Evolutionary conservation across 2,329 filamentous ascomycete species (phyloP), one percentile per base, ranked within the genome.

Genomic region (Chrysoporthe deuterocubensis): DNA sequence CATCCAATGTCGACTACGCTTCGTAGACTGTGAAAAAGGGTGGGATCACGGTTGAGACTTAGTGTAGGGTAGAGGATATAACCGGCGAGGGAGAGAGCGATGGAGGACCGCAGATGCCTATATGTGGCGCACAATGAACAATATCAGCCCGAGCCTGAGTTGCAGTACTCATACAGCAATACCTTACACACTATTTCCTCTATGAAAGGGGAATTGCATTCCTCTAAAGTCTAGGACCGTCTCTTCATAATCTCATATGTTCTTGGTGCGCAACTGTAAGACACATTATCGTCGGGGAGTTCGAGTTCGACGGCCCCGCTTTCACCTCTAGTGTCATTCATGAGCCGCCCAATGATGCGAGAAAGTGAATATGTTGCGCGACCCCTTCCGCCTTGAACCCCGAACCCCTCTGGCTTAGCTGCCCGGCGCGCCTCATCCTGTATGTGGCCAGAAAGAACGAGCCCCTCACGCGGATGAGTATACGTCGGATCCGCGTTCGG

Each of bases 201-300:
- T 62, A 62, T 37, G 32, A 9, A 50, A 32, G 34, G 16, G 32
- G 43, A 21, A 18, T 44, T 37, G n/a, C 16, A 34, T 42, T 48
- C 42, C 44, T 62, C 44, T 62, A 52, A 11, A 21, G 44, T 52
- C 44, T 62, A 52, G 37, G 14, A 37, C 26, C 44, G 44, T 62
- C 32, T 37, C 60, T 62, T 48, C 60, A 40, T 48, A 32, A 37
- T 37, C 18, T 50, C 43, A 40, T 50, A 18, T 62, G 16, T n/a
- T 37, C 4, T 37, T 50, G 44, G 26, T 62, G 5, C 34, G 60
- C 50, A 42, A 11, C 13, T 40, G n/a, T 8, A 42, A 43, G 9
- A 54, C 16, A 14, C 18, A 50, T 57, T 14, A 40, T 40, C 54
- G 9, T n/a, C 34, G 34, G 16, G 54, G 8, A 7, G 54, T 57